phyloP scores from a whole-genome alignment of 2,329 filamentous ascomycete species.

The Alternaria ventricosa region DNA sequence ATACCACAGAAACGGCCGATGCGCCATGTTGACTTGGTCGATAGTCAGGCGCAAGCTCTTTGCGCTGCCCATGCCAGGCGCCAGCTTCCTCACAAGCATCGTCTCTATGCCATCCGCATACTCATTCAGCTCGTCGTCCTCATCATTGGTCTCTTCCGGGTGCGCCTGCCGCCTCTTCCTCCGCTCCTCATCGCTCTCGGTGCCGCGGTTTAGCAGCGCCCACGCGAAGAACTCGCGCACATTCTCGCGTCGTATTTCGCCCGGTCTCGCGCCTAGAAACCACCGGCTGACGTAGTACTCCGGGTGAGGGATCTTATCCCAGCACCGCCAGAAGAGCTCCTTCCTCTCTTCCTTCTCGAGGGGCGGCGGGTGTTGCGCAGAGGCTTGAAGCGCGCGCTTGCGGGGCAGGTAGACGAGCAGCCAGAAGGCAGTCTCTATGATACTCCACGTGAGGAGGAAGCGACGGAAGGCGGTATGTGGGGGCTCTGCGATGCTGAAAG shows the following conservation, averaged over 20 bases:
- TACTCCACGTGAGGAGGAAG: conserved; percentile 54
- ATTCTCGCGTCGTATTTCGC: conserved; percentile 71
- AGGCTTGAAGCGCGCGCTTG: conserved; percentile 58
- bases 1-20: conserved; percentile 71
- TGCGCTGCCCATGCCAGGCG: conserved; percentile 63
- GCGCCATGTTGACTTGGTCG: conserved; percentile 67
- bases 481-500: conserved; percentile 46
- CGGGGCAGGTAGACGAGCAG: conserved; percentile 61
- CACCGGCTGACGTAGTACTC: conserved; percentile 67
- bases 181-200: conserved; percentile 41
- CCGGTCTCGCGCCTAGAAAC: conserved; percentile 67
- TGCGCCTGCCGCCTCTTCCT: conserved; percentile 17
- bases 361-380: conserved; percentile 58
- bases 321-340: conserved; percentile 64
- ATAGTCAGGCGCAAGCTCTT: conserved; percentile 68
- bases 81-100: conserved; percentile 59
- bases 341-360: conserved; percentile 58
- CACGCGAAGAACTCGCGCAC: conserved; percentile 70
- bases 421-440: conserved; percentile 63
- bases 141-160: conserved; percentile 29
- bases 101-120: conserved; percentile 63
- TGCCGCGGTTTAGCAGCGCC: conserved; percentile 67
- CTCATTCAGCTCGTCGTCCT: conserved; percentile 61
- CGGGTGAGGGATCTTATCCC: conserved; percentile 61
- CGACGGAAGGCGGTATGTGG: conserved; percentile 34